Evolutionary conservation across 139 green algal species (phyloP), one percentile per base, ranked within the genome.

Genomic region (Spirogloea muscicola): DNA sequence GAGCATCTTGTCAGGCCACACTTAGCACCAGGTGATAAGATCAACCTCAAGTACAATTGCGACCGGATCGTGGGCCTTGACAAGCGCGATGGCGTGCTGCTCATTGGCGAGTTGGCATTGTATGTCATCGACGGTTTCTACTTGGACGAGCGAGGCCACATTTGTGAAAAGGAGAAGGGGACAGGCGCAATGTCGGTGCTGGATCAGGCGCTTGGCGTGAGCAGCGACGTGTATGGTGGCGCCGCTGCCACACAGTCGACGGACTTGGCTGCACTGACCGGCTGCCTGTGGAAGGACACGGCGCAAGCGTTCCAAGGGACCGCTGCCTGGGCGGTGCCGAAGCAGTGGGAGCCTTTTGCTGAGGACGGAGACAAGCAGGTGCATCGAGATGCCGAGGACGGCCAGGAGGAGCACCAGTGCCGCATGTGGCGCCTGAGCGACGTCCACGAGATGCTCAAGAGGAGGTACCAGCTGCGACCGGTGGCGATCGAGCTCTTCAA

Each of bases 401-500:
- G 31, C 18, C 29, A 48, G 39, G 29, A 65, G 70, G 69, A 27
- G 29, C 62, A 77, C 42, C 41, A 77, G 61, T 51, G 62, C 41
- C 34, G 33, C 18, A 70, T 36, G 44, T 81, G 74, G 74, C 48
- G 43, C 31, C 51, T 72, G n/a, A 40, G 77, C 25, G 36, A 78
- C 37, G 64, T 81, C 46, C 74, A 78, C 7, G 74, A 90, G 66
- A 59, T 90, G 68, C 86, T 89, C 57, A 84, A 86, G 51, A 43
- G 75, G 41, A 76, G 87, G 31, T 91, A 86, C 77, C 86, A 86
- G 74, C 85, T 91, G 52, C 84, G 84, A 25, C 87, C 76, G 3
- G 76, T 71, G 18, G 87, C 87, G 3, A 49, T 91, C 34, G 87
- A 91, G 85, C 52, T 91, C 21, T 91, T 91, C 73, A 66, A 78